phyloP scores from a whole-genome alignment of 2,329 filamentous ascomycete genomes.

The Teratosphaeria viscida region DNA sequence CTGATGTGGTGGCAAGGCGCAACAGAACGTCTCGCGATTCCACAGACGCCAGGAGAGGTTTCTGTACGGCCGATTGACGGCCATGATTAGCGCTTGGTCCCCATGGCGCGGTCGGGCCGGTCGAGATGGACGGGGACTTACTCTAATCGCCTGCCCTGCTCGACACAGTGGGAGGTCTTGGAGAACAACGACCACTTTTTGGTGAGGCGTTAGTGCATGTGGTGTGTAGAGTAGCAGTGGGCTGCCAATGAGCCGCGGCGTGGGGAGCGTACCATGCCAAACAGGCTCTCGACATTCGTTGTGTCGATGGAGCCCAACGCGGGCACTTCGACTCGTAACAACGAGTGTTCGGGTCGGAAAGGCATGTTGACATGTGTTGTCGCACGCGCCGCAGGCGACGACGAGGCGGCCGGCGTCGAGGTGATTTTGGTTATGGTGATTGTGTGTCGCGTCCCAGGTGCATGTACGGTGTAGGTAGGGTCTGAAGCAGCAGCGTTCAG shows the following conservation, averaged over 20 bases:
- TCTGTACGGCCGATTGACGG: neutral
- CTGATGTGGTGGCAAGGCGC: slow-evolving; percentile 35
- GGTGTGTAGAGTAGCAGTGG: slow-evolving; percentile 14
- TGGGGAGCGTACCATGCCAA: slow-evolving; percentile 56
- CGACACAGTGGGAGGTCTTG: slow-evolving; percentile 84
- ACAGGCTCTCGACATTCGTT: slow-evolving; percentile 80
- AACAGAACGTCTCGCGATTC: slow-evolving; percentile 89
- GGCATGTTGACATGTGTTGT: slow-evolving; percentile 51
- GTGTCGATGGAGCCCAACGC: slow-evolving; percentile 94
- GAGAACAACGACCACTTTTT: slow-evolving; percentile 62
- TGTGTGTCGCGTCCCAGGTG: neutral
- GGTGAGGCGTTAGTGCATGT: neutral
- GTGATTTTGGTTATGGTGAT: neutral
- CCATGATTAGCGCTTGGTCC: neutral
- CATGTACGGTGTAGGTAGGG: neutral
- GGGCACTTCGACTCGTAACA: slow-evolving; percentile 82
- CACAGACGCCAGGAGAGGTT: slow-evolving; percentile 94
- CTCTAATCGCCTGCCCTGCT: slow-evolving; percentile 83
- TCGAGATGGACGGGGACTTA: neutral
- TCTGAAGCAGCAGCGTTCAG: neutral
- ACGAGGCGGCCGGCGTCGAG: neutral
- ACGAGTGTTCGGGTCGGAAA: slow-evolving; percentile 69
- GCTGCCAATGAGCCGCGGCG: neutral
- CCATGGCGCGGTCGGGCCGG: neutral
- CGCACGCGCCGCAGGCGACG: neutral